These are phyloP conservation scores for Peronospora farinosa DNA, from an alignment of 352 stramenopile genomes.

Conservation along the genomic window DNA sequence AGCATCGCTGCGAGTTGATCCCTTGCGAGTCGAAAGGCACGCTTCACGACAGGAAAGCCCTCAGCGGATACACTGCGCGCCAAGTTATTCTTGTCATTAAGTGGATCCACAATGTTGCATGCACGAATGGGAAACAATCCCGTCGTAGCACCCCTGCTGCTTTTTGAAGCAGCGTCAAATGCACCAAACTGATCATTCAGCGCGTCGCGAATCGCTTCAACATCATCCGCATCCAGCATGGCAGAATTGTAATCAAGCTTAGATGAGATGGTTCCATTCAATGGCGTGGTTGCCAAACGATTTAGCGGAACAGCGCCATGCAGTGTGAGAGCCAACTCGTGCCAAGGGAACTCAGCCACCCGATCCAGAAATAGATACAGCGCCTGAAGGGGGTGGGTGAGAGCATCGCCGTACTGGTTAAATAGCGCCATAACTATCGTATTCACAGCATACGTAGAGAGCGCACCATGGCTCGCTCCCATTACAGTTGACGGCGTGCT, in stretches of 20 bases:
- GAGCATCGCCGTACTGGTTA: slow-evolving; percentile 64
- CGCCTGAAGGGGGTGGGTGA: slow-evolving; percentile 77
- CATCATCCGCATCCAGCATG: slow-evolving; percentile 37
- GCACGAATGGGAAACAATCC: slow-evolving; percentile 64
- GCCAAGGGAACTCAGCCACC: slow-evolving; percentile 83
- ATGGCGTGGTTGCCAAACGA: slow-evolving; percentile 35
- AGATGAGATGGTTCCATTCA: slow-evolving; percentile 22
- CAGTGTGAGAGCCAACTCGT: slow-evolving; percentile 72
- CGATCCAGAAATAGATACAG: slow-evolving; percentile 82
- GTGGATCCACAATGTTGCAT: slow-evolving; percentile 86
- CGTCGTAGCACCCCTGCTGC: slow-evolving; percentile 6
- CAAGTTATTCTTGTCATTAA: slow-evolving; percentile 85
- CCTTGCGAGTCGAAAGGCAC: slow-evolving; percentile 52
- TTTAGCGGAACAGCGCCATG: slow-evolving; percentile 62
- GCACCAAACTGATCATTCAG: slow-evolving; percentile 53
- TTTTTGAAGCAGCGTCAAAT: slow-evolving; percentile 35
- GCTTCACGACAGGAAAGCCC: slow-evolving; percentile 63
- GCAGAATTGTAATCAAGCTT: slow-evolving; percentile 17
- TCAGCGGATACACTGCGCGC: slow-evolving; percentile 72
- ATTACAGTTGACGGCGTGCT: slow-evolving; percentile 51
- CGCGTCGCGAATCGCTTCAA: slow-evolving; percentile 42
- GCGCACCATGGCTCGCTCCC: slow-evolving; percentile 64
- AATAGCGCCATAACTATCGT: slow-evolving; percentile 88
- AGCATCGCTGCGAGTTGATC: slow-evolving; percentile 48
- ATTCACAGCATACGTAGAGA: slow-evolving; percentile 85